Conservation (phyloP, 2,329 filamentous ascomycete species). For the Diplocarpon mali region DNA sequence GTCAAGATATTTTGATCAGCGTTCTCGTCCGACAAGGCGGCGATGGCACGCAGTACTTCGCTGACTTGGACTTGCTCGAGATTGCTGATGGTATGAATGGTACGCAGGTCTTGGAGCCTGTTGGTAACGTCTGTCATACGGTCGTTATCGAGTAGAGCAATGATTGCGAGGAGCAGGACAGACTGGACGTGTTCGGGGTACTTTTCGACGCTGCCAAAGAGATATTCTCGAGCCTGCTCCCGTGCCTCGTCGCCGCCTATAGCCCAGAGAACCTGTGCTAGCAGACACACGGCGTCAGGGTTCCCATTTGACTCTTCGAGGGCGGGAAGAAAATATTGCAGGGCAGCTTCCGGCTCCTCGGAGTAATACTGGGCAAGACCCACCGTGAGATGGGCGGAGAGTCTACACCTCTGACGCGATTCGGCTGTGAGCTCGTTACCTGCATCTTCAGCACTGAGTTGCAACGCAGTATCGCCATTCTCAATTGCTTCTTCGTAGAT, state of each 20-base stretch:
- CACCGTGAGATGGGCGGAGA: constrained; percentile 78
- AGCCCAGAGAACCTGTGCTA: constrained; percentile 90
- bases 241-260: constrained; percentile 66
- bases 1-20: constrained; percentile 41
- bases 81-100: constrained; percentile 49
- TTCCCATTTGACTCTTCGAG: constrained; percentile 65
- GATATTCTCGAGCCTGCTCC: constrained; percentile 62
- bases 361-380: constrained; percentile 73
- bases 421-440: constrained; percentile 54
- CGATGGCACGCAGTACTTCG: constrained; percentile 65
- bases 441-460: constrained; percentile 63
- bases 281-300: constrained; percentile 74
- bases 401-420: constrained; percentile 55
- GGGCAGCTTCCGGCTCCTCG: constrained; percentile 53
- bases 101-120: constrained; percentile 64
- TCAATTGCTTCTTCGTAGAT: constrained; percentile 61
- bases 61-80: constrained; percentile 59
- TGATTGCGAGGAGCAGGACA: constrained; percentile 69
- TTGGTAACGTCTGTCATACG: constrained; percentile 65
- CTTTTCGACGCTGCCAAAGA: constrained; percentile 70
- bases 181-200: constrained; percentile 68
- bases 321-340: constrained; percentile 70
- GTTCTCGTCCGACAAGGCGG: constrained; percentile 41
- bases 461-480: constrained; percentile 69
- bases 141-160: constrained; percentile 73